Base-by-base conservation (phyloP, 106 monocot species). In the Vanilla planifolia region DNA sequence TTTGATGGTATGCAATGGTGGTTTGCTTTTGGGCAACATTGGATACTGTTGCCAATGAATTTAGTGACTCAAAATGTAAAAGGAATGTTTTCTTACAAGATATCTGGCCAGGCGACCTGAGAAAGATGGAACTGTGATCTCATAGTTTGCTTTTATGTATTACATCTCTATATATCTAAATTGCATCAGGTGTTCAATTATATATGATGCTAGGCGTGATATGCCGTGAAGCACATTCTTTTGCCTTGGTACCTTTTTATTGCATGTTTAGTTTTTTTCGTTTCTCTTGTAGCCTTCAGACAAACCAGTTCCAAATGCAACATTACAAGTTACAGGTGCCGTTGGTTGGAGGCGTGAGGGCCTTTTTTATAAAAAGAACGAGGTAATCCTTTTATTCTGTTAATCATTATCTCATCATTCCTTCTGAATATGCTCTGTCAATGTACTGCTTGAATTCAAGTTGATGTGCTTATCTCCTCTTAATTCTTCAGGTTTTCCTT, bases 321-420 rank as follows among this genome's bases (percentile, higher is more conserved):
- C 98, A 47, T 82, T 98, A 48, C 98, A 98, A 98, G 98, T 98
- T 51, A 98, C 98, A 17, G 98, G 98, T 71, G 98, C 98, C 69
- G 98, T 98, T 80, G 98, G 98, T 60, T 98, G 98, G 98, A 98
- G 98, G 65, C 70, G 98, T 35, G 98, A 98, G 65, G 98, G 98
- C 66, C 88, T 98, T 75, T 59, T 78, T 1, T 98, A 98, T 59
- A 98, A 92, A 77, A 98, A 98, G 43, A 98, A 98, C 73, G 98
- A 98, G 98, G 98, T 98, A 28, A 55, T 16, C 61, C 37, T 33
- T 48, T 64, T 61, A 1, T 39, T 24, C 24, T 6, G 58, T 55
- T 47, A 47, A 19, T 41, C 39, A 10, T 64, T 19, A 45, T 6
- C 10, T 23, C 29, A 48, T 48, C 21, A 15, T 66, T 16, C 9